Conservation (phyloP, 305 asterid species). For the Fraxinus greggii region DNA sequence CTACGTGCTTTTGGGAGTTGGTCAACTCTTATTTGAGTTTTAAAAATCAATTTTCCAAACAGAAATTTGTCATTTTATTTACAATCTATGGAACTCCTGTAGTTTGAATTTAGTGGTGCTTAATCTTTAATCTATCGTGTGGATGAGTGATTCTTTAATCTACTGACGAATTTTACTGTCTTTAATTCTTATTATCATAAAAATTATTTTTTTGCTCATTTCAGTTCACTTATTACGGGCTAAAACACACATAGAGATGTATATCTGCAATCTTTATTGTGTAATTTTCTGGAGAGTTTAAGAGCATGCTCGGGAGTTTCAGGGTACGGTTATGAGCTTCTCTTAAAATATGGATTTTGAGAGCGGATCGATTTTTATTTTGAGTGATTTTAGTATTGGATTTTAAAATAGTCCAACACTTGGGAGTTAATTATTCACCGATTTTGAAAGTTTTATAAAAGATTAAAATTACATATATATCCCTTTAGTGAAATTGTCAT, state of each 20-base stretch:
- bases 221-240: neutral
- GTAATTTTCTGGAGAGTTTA: neutral
- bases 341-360: too few relatives aligned
- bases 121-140: neutral
- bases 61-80: neutral
- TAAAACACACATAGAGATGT: neutral
- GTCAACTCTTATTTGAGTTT: conserved; percentile 23
- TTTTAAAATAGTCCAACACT: too few relatives aligned
- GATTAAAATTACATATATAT: too few relatives aligned
- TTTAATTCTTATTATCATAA: neutral
- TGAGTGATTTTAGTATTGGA: too few relatives aligned
- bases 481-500: too few relatives aligned
- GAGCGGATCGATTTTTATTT: too few relatives aligned
- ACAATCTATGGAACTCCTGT: neutral
- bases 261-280: neutral
- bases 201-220: neutral
- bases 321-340: too few relatives aligned
- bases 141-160: neutral
- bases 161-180: neutral
- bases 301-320: too few relatives aligned
- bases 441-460: too few relatives aligned
- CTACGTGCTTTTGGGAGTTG: conserved; percentile 17
- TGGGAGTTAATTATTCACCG: too few relatives aligned
- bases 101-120: neutral
- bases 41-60: neutral